phyloP scores from a whole-genome alignment of 164 flowering plant genomes.

The Kalanchoe fedtschenkoi region DNA sequence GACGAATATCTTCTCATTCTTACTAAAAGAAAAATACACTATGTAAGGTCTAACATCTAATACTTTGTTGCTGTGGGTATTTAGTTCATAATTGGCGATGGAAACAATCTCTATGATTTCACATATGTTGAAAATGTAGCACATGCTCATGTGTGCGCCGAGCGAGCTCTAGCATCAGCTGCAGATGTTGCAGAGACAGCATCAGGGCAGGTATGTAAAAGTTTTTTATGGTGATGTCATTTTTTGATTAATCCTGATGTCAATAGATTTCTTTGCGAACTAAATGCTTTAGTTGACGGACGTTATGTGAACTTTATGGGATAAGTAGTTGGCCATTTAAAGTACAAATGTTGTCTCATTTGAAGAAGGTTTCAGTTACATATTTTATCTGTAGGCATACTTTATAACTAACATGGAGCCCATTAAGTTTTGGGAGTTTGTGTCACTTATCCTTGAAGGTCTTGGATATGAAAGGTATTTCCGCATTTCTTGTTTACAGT shows the following conservation, averaged over 20 bases:
- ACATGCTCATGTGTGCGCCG: constrained; percentile 93
- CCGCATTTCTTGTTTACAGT: neutral
- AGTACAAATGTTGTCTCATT: neutral
- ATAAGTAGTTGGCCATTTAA: neutral
- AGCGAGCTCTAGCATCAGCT: constrained; percentile 72
- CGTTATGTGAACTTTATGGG: neutral
- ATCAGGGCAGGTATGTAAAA: constrained; percentile 66
- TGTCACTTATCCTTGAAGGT: constrained; percentile 80
- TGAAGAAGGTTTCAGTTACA: neutral
- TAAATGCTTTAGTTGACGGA: neutral
- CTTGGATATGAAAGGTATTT: constrained; percentile 90
- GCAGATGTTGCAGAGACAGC: constrained; percentile 56
- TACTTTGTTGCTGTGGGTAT: neutral
- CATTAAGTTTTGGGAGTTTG: constrained; percentile 90
- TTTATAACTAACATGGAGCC: constrained; percentile 92
- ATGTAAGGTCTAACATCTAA: neutral
- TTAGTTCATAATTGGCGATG: constrained; percentile 94
- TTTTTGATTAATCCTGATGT: neutral
- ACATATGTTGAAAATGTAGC: constrained; percentile 95
- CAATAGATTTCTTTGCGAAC: neutral
- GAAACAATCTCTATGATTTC: constrained; percentile 81
- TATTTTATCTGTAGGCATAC: constrained; percentile 57
- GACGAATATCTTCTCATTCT: neutral
- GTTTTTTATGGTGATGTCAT: neutral
- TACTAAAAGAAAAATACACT: neutral